A percentile compares a stretch with the other conserved stretches of the same genome.
These are phyloP conservation scores for Anisodus acutangulus DNA, from an alignment of 257 asterid species.

Conservation along the genomic window DNA sequence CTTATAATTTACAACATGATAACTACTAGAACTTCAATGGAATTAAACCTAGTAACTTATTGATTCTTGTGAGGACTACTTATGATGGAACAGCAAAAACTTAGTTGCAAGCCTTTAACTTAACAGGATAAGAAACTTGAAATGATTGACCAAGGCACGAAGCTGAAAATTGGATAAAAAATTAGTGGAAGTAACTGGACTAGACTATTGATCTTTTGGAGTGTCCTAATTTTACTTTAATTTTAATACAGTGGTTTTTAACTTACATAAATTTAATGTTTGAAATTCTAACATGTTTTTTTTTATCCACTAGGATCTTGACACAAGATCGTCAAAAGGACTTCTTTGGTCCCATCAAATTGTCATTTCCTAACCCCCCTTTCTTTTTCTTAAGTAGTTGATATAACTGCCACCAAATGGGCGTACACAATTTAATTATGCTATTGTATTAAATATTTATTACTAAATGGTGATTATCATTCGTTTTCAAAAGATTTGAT, in stretches of 20 bases:
- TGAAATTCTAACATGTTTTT: not conserved
- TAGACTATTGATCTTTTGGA: not conserved
- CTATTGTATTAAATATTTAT: not conserved
- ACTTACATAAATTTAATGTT: not conserved
- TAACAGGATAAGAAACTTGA: too few species aligned
- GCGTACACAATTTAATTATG: not conserved
- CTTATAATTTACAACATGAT: not conserved
- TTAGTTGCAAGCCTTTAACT: too few species aligned
- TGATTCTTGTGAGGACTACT: too few species aligned
- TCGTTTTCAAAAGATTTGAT: conserved; percentile 11
- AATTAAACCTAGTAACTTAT: not conserved
- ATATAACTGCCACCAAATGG: not conserved
- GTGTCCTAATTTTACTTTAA: not conserved
- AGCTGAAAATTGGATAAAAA: too few species aligned
- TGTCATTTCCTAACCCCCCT: not conserved
- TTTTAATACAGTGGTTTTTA: not conserved
- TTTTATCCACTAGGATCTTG: not conserved
- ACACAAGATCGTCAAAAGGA: not conserved
- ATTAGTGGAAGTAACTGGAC: too few species aligned
- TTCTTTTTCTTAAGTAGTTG: not conserved
- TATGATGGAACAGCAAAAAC: too few species aligned
- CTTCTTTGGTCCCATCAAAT: conserved; percentile 10
- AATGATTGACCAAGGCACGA: too few species aligned
- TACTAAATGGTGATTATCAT: not conserved
- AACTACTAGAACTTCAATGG: not conserved